A percentile compares a stretch with the other conserved stretches of the same genome.
Conservation (phyloP, 495 filamentous ascomycete species). For the Astrothelium subdiscretum region DNA sequence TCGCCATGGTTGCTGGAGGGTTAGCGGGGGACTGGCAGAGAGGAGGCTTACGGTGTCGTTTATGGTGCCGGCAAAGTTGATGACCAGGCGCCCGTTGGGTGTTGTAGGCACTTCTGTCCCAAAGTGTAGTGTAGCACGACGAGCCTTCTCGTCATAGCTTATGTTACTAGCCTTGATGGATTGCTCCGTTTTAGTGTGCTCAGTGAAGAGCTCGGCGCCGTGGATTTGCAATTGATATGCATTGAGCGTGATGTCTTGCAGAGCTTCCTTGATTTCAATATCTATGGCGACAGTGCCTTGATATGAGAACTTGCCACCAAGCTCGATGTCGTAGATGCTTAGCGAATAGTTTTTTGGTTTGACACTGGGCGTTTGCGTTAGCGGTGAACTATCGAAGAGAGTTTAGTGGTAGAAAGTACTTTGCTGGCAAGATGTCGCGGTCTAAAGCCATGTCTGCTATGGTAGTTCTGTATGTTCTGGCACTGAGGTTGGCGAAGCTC, state of each 20-base stretch:
- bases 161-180: constrained; percentile 51
- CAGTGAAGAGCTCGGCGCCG: constrained; percentile 35
- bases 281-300: constrained; percentile 63
- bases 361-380: constrained; percentile 36
- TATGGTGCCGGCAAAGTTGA: constrained; percentile 75
- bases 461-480: neutral
- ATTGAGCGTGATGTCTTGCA: constrained; percentile 67
- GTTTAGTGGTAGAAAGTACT: constrained; percentile 4
- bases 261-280: constrained; percentile 47
- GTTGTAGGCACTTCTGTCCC: constrained; percentile 50
- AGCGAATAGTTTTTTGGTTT: constrained; percentile 81
- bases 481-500: neutral
- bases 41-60: constrained; percentile 48
- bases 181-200: constrained; percentile 37
- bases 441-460: constrained; percentile 14
- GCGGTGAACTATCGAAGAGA: neutral
- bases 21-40: neutral
- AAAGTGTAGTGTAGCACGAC: constrained; percentile 67
- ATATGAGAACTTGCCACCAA: constrained; percentile 63
- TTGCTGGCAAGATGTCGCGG: constrained; percentile 16
- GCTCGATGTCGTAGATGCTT: constrained; percentile 66
- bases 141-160: constrained; percentile 64
- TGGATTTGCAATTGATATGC: constrained; percentile 51
- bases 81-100: constrained; percentile 48
- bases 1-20: too few species aligned